A percentile compares a stretch with the other conserved stretches of the same genome.
These are phyloP conservation scores for Periglandula ipomoeae DNA, from an alignment of 2,329 filamentous ascomycete species.

Conservation along the genomic window DNA sequence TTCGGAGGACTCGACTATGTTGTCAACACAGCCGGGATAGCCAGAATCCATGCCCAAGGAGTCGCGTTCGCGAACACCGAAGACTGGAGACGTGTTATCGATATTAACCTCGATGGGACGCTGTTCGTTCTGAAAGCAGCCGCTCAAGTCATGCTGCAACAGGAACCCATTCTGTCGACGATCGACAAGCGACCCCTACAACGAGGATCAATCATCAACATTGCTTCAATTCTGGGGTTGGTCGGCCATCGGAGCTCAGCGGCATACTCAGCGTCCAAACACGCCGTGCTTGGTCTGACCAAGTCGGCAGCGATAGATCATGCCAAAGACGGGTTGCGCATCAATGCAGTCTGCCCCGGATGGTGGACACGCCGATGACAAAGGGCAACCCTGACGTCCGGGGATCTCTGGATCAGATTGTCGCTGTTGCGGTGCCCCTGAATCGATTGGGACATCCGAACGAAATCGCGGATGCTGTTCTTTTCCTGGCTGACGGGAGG, in stretches of 20 bases:
- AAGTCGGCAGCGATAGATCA: slow-evolving; percentile 45
- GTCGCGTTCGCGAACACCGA: slow-evolving; percentile 24
- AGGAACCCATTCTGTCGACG: no score
- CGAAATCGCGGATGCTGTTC: slow-evolving; percentile 44
- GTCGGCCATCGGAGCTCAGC: slow-evolving; percentile 29
- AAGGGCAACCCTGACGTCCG: slow-evolving; percentile 9
- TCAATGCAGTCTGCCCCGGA: slow-evolving; percentile 53
- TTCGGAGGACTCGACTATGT: slow-evolving; percentile 32
- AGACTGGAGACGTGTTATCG: slow-evolving; percentile 31
- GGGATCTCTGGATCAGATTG: background rate
- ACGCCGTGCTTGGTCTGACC: slow-evolving; percentile 44
- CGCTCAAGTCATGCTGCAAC: no score
- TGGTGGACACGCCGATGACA: slow-evolving; percentile 35
- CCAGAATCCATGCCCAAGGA: slow-evolving; percentile 26
- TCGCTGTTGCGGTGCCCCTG: slow-evolving; percentile 30
- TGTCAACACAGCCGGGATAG: slow-evolving; percentile 31
- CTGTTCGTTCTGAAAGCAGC: slow-evolving; percentile 35
- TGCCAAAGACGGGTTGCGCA: slow-evolving; percentile 40
- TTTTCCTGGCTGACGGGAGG: slow-evolving; percentile 41
- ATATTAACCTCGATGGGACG: slow-evolving; percentile 33
- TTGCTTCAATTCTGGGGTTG: slow-evolving; percentile 43
- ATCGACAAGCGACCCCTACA: no score
- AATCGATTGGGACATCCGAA: slow-evolving; percentile 37
- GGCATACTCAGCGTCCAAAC: slow-evolving; percentile 43
- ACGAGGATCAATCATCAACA: no score